These are phyloP conservation scores for Backusella luteola DNA, from an alignment of 192 early-diverging fungal genomes.

Conservation along the genomic window DNA sequence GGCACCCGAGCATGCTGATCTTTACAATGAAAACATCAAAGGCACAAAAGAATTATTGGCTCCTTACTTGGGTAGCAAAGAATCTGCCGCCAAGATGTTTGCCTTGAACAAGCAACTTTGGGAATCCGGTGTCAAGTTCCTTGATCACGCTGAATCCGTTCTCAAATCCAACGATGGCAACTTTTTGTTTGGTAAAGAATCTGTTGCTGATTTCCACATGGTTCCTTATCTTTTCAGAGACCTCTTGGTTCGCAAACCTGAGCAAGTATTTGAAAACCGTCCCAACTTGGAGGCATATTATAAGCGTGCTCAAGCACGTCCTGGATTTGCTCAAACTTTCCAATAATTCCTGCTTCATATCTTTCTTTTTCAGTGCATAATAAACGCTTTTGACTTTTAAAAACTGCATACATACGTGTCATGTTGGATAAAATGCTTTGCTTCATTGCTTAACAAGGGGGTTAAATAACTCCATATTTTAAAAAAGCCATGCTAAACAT, in stretches of 20 bases:
- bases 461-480: too few relatives aligned
- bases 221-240: constrained; percentile 15
- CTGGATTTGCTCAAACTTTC: constrained; percentile 12
- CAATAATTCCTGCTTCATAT: not conserved
- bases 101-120: constrained; percentile 7
- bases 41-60: not conserved
- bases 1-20: constrained; percentile 11
- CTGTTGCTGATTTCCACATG: constrained; percentile 21
- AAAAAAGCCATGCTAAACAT: too few relatives aligned
- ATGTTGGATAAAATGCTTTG: too few relatives aligned
- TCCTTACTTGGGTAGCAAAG: not conserved
- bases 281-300: constrained; percentile 18
- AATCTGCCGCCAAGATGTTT: constrained; percentile 10
- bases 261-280: constrained; percentile 8
- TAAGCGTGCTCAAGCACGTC: constrained; percentile 11
- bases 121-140: not conserved
- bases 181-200: constrained; percentile 13
- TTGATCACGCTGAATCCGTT: constrained; percentile 9
- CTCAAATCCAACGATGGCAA: not conserved
- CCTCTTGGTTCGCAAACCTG: constrained; percentile 9
- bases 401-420: too few relatives aligned
- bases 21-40: constrained; percentile 17
- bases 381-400: not conserved
- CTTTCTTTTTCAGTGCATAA: not conserved
- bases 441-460: too few relatives aligned